Conservation (phyloP, 2,329 filamentous ascomycete species). For the Leptographium radiaticola region DNA sequence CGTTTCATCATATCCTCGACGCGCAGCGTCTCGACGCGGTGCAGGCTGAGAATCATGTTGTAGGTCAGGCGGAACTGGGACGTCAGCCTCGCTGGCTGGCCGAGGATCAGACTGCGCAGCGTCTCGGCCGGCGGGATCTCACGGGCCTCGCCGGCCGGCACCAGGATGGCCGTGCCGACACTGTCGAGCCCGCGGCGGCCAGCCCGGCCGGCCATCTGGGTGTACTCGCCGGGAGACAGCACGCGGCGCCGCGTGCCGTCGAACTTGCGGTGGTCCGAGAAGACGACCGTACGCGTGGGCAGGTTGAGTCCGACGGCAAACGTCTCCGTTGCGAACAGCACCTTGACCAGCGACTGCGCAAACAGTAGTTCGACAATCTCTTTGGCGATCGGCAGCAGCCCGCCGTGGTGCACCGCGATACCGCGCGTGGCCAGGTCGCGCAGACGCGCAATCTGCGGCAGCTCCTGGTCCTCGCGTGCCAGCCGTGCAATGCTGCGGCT, state of each 20-base stretch:
- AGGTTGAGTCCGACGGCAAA: conserved; percentile 98
- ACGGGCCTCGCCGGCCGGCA: conserved; percentile 64
- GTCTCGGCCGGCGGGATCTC: conserved; percentile 79
- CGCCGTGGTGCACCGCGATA: conserved; percentile 92
- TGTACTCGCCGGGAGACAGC: conserved; percentile 88
- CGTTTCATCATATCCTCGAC: conserved; percentile 99
- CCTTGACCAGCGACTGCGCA: conserved; percentile 86
- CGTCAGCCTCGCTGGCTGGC: conserved; percentile 84
- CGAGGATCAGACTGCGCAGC: conserved; percentile 86
- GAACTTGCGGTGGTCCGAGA: conserved; percentile 93
- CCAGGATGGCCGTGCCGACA: conserved; percentile 89
- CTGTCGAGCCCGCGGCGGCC: conserved; percentile 85
- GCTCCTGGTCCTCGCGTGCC: conserved; percentile 73
- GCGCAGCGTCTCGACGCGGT: conserved; percentile 90
- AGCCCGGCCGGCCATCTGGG: conserved; percentile 94
- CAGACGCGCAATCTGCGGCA: conserved; percentile 87
- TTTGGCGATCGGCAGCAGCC: conserved; percentile 89
- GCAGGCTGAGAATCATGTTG: conserved; percentile 96
- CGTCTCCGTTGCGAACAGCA: conserved; percentile 93
- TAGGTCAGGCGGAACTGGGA: conserved; percentile 97
- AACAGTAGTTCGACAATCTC: conserved; percentile 96
- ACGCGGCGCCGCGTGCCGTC: conserved; percentile 88
- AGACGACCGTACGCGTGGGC: conserved; percentile 90
- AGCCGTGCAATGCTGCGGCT: conserved; percentile 86
- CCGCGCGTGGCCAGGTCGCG: conserved; percentile 76